These are phyloP conservation scores for Cyberlindnera saturnus DNA, from an alignment of 805 yeast genomes.

Conservation along the genomic window DNA sequence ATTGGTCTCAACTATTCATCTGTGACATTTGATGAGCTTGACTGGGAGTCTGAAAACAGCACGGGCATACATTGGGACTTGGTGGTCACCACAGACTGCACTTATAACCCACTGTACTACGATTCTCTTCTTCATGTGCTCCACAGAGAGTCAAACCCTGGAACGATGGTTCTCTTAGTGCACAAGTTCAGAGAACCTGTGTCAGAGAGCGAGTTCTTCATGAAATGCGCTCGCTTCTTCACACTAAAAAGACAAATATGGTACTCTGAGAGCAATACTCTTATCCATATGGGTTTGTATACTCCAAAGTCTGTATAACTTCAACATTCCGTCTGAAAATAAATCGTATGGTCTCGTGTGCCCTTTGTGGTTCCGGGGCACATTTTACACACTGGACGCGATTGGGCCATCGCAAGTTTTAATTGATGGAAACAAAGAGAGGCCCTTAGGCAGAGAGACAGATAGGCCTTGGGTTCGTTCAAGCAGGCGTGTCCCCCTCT, in stretches of 20 bases:
- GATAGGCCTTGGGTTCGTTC: no score
- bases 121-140: conserved; percentile 29
- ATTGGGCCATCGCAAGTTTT: no score
- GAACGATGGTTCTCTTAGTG: conserved; percentile 14
- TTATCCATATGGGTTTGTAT: conserved; percentile 21
- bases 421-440: no score
- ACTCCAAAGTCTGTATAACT: not conserved
- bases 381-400: no score
- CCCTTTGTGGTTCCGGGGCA: no score
- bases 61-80: conserved; percentile 27
- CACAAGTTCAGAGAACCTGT: conserved; percentile 25
- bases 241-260: conserved; percentile 14
- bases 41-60: conserved; percentile 29
- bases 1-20: conserved; percentile 14
- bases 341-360: no score
- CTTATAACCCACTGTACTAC: conserved; percentile 35
- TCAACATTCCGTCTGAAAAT: no score
- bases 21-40: conserved; percentile 27
- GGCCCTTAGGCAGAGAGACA: not conserved
- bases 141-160: conserved; percentile 8
- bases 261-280: conserved; percentile 11
- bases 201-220: conserved; percentile 20
- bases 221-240: conserved; percentile 8
- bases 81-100: conserved; percentile 35
- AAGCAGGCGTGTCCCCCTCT: no score